phyloP scores from a whole-genome alignment of 345 rosid genomes.

The Citrus medica region DNA sequence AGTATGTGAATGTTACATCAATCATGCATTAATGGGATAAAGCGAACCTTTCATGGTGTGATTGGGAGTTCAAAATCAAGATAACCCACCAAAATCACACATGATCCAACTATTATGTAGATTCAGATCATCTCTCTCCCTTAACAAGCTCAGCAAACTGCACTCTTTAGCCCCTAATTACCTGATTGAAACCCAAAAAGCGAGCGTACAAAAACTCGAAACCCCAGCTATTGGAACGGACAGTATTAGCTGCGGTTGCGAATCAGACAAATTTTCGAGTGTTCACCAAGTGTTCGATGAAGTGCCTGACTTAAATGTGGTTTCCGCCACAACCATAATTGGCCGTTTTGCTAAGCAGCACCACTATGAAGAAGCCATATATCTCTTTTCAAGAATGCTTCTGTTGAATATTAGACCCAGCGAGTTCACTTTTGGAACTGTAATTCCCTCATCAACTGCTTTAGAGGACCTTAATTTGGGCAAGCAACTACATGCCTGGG shows the following conservation, averaged over 20 bases:
- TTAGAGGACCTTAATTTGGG: constrained; percentile 41
- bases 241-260: rapidly evolving
- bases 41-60: too few relatives aligned
- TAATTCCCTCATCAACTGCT: constrained; percentile 48
- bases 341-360: constrained; percentile 42
- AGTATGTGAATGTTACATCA: too few relatives aligned
- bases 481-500: constrained; percentile 59
- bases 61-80: too few relatives aligned
- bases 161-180: background rate
- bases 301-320: constrained; percentile 45
- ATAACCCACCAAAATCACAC: background rate
- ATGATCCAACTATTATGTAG: background rate
- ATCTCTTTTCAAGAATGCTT: constrained; percentile 50
- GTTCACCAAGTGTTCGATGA: constrained; percentile 51
- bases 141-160: background rate
- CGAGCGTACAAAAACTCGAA: background rate
- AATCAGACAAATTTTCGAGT: constrained; percentile 9
- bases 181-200: background rate
- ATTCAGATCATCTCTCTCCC: background rate
- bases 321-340: constrained; percentile 52
- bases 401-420: constrained; percentile 51
- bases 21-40: too few relatives aligned
- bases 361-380: constrained; percentile 41
- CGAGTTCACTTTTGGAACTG: constrained; percentile 71
- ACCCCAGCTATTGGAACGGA: background rate